Evolutionary conservation across 345 rosid species (phyloP).

Genomic region (Limnanthes douglasii): DNA sequence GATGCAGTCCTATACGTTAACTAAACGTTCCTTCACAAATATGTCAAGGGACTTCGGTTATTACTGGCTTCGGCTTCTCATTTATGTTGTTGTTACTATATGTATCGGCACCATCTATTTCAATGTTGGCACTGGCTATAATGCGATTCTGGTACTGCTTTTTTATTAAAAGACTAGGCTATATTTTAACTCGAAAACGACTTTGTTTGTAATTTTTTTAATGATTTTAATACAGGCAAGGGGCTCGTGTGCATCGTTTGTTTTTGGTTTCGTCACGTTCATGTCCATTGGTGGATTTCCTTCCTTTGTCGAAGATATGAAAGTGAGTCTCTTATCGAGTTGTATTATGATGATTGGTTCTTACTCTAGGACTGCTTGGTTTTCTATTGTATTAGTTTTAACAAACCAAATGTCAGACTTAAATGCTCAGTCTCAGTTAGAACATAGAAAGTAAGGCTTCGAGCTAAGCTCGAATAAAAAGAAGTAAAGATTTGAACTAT

Average conservation of each 20-base stretch:
- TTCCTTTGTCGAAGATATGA: slow-evolving; percentile 92
- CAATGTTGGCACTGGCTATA: slow-evolving; percentile 74
- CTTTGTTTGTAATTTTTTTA: not conserved
- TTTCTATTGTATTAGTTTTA: not conserved
- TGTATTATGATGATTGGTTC: not conserved
- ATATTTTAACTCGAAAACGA: slow-evolving; percentile 4
- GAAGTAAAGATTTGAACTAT: no score
- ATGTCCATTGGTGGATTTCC: slow-evolving; percentile 99
- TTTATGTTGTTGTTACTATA: slow-evolving; percentile 62
- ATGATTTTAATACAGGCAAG: slow-evolving; percentile 45
- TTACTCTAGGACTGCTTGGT: no score
- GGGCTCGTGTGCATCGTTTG: slow-evolving; percentile 85
- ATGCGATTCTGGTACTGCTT: slow-evolving; percentile 62
- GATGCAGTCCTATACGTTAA: slow-evolving; percentile 63
- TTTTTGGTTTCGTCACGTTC: slow-evolving; percentile 87
- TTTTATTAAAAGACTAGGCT: not conserved
- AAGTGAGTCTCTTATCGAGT: slow-evolving; percentile 40
- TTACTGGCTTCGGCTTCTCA: slow-evolving; percentile 89
- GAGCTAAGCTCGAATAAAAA: no score
- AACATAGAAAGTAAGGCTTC: no score
- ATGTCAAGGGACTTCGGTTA: slow-evolving; percentile 97
- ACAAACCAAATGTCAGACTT: not conserved
- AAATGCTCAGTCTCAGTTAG: no score
- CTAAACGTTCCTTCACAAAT: slow-evolving; percentile 80
- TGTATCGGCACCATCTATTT: slow-evolving; percentile 90